Evolutionary conservation across 1,284 basidiomycete genomes (phyloP).

Genomic region (Heterobasidion parviporum): DNA sequence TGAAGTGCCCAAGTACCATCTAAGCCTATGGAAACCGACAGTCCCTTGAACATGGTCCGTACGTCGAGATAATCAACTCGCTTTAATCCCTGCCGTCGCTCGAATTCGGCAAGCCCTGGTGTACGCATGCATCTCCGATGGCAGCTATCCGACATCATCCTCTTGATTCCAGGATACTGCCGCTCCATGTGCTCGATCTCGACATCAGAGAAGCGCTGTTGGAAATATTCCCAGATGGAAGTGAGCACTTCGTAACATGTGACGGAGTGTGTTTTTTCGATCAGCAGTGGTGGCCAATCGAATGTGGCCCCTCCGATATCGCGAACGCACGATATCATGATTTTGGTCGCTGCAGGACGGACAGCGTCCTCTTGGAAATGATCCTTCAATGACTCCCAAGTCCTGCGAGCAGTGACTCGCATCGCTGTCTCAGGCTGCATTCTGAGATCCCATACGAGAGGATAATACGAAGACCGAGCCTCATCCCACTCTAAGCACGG

Average conservation of each 20-base stretch:
- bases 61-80: constrained; percentile 29
- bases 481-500: neutral
- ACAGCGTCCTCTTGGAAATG: neutral
- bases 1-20: constrained; percentile 25
- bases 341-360: neutral
- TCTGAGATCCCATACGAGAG: neutral
- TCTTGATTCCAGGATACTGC: neutral
- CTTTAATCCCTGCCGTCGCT: constrained; percentile 24
- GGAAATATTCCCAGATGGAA: neutral
- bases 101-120: constrained; percentile 20
- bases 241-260: neutral
- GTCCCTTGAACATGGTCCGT: constrained; percentile 24
- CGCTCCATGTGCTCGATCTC: constrained; percentile 14
- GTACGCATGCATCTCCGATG: constrained; percentile 16
- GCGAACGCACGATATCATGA: neutral
- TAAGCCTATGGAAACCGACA: constrained; percentile 21
- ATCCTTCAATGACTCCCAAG: neutral
- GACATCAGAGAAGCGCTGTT: constrained; percentile 11
- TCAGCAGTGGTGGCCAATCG: neutral
- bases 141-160: constrained; percentile 16
- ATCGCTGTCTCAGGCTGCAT: neutral
- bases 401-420: neutral
- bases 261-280: neutral
- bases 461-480: neutral
- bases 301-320: neutral